These are phyloP conservation scores for Pontederia paniculata DNA, from an alignment of 176 grass and related monocot species.

Conservation along the genomic window DNA sequence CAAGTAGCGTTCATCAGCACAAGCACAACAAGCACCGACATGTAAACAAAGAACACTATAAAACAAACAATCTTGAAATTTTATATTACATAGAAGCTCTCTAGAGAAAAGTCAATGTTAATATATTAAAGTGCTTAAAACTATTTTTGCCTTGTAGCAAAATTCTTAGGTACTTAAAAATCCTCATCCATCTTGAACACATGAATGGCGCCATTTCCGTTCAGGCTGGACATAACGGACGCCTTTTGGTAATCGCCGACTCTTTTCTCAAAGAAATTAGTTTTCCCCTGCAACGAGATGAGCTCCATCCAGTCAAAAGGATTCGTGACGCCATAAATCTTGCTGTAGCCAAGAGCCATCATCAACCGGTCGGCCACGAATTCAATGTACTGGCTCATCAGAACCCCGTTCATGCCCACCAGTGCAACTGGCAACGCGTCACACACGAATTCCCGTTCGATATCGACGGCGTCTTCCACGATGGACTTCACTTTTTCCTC, in stretches of 20 bases:
- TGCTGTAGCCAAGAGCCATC: constrained; percentile 3
- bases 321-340: constrained; percentile 10
- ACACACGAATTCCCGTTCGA: constrained; percentile 30
- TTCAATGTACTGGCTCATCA: constrained; percentile 33
- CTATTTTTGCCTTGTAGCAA: not conserved
- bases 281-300: constrained; percentile 32
- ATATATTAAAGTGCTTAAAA: too few species aligned
- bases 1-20: too few species aligned
- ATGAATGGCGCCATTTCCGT: constrained; percentile 15
- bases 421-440: constrained; percentile 21
- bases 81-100: too few species aligned
- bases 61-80: too few species aligned
- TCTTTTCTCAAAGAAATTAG: constrained; percentile 33
- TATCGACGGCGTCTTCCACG: constrained; percentile 23
- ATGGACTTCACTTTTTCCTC: constrained; percentile 6
- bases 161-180: not conserved
- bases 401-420: constrained; percentile 24
- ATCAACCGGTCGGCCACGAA: constrained; percentile 20
- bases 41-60: too few species aligned
- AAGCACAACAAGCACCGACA: too few species aligned
- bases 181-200: constrained; percentile 28
- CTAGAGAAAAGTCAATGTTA: too few species aligned
- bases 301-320: constrained; percentile 38
- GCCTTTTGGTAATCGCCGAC: constrained; percentile 31
- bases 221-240: constrained; percentile 26